These are phyloP conservation scores for Wickerhamiella sorbophila DNA, from an alignment of 805 yeast species.

Conservation along the genomic window DNA sequence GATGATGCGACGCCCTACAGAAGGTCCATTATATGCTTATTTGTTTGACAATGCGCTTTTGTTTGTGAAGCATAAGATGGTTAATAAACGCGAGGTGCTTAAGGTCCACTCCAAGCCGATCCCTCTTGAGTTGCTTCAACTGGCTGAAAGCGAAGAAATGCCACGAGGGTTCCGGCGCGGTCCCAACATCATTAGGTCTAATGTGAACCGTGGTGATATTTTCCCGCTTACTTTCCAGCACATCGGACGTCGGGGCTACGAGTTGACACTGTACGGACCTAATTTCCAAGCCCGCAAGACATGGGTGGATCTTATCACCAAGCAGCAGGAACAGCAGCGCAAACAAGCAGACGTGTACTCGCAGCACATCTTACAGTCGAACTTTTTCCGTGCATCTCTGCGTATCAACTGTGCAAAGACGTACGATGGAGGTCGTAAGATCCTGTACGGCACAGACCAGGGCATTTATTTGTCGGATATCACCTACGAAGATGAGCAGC, in stretches of 20 bases:
- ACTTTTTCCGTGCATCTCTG: conserved; percentile 58
- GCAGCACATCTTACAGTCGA: conserved; percentile 55
- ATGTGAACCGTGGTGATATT: conserved; percentile 14
- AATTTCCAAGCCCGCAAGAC: conserved; percentile 52
- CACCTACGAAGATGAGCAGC: conserved; percentile 34
- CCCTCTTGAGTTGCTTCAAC: conserved; percentile 60
- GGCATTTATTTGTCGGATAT: conserved; percentile 79
- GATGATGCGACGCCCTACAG: conserved; percentile 56
- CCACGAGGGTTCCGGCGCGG: conserved; percentile 24
- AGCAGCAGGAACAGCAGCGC: conserved; percentile 63
- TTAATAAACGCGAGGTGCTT: conserved; percentile 78
- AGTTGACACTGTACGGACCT: conserved; percentile 29
- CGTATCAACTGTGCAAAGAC: conserved; percentile 86
- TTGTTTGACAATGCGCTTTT: conserved; percentile 77
- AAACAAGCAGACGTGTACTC: conserved; percentile 69
- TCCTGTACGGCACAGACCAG: conserved; percentile 79
- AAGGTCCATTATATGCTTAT: conserved; percentile 73
- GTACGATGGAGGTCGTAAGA: conserved; percentile 83
- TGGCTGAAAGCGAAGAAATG: conserved; percentile 70
- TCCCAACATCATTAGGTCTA: conserved; percentile 16
- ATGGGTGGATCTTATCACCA: conserved; percentile 61
- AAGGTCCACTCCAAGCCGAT: conserved; percentile 84
- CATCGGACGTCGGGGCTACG: conserved; percentile 36
- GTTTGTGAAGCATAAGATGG: conserved; percentile 72
- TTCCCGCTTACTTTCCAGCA: conserved; percentile 37